Base-by-base conservation (phyloP, 257 asterid species). In the Salvia rosmarinus region DNA sequence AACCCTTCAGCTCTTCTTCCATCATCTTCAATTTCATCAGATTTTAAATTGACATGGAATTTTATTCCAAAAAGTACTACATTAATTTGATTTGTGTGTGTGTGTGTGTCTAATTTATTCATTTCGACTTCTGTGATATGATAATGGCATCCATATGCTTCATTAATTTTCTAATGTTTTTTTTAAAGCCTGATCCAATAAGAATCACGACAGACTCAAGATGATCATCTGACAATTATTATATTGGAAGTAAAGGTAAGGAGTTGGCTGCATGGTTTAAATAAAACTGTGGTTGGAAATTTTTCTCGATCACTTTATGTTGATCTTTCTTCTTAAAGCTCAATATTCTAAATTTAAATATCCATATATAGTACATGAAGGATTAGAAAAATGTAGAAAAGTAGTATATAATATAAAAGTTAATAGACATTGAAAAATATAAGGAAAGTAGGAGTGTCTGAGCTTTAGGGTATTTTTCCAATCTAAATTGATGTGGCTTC, bases 401-500 rank as follows among this genome's bases (percentile, higher is more conserved):
- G 6, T 20, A 8, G n/a, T 3, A 60, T 43, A 6, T 13, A 44
- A 23, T 32, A 5, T 49, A 49, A 8, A 8, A n/a, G 9, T 0
- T 46, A n/a, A 17, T 61, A 61, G 7, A 37, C 39, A 39, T 37
- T 4, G 17, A 37, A 9, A 70, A 40, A 70, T 39, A 72, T 10
- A 42, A 34, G 12, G 49, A 57, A 60, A 32, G 56, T 28, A 7
- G 37, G 16, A 56, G 47, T 54, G 68, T 77, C 19, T 44, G 46
- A 59, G 20, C 61, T 62, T 42, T 17, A 25, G 75, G 68, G 63
- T 66, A 44, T 43, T 71, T 72, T 72, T 58, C 25, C 20, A 72
- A 51, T 73, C 69, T 32, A 58, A 82, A 55, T 69, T 72, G 85
- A 82, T 76, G 68, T 72, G 82, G 71, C 73, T 67, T 56, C 83